Percentiles rank a stretch among this genome's conserved stretches.
Evolutionary conservation across 176 grass and related monocot genomes (phyloP).

Genomic region (Poa annua): DNA sequence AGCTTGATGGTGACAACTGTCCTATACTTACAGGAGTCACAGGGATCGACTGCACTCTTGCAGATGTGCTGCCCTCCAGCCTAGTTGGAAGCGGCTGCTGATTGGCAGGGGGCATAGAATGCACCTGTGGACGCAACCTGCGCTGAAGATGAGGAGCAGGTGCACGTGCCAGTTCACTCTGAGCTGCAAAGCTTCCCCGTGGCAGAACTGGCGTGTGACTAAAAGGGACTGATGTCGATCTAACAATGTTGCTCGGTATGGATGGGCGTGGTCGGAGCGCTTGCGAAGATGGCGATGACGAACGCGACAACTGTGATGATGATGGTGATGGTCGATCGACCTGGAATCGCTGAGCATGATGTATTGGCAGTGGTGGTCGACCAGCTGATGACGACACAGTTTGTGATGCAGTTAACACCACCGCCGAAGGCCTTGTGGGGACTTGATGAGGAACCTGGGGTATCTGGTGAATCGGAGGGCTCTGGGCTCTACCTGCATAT

Average conservation of each 20-base stretch:
- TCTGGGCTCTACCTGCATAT: constrained; percentile 45
- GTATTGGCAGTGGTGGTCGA: constrained; percentile 31
- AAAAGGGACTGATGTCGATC: constrained; percentile 41
- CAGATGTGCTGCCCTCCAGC: constrained; percentile 25
- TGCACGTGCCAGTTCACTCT: constrained; percentile 55
- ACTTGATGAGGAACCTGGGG: constrained; percentile 52
- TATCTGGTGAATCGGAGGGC: constrained; percentile 41
- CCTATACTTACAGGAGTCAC: constrained; percentile 3
- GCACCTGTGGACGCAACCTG: constrained; percentile 31
- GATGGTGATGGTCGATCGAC: constrained; percentile 25
- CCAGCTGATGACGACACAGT: constrained; percentile 9
- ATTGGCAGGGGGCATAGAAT: constrained; percentile 40
- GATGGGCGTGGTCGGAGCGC: constrained; percentile 19
- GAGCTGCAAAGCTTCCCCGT: constrained; percentile 41
- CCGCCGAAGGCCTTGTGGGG: constrained; percentile 9
- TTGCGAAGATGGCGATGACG: constrained; percentile 19
- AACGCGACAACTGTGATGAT: constrained; percentile 14
- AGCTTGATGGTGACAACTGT: constrained; percentile 12
- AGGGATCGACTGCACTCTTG: constrained; percentile 16
- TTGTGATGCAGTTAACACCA: constrained; percentile 13
- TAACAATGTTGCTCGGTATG: constrained; percentile 33
- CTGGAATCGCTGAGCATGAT: constrained; percentile 30
- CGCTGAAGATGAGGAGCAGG: constrained; percentile 79
- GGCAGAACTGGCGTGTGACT: constrained; percentile 38
- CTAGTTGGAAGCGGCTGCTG: constrained; percentile 42